These are phyloP conservation scores for Guillardia theta DNA, from an alignment of 78 protist genomes.

Conservation along the genomic window DNA sequence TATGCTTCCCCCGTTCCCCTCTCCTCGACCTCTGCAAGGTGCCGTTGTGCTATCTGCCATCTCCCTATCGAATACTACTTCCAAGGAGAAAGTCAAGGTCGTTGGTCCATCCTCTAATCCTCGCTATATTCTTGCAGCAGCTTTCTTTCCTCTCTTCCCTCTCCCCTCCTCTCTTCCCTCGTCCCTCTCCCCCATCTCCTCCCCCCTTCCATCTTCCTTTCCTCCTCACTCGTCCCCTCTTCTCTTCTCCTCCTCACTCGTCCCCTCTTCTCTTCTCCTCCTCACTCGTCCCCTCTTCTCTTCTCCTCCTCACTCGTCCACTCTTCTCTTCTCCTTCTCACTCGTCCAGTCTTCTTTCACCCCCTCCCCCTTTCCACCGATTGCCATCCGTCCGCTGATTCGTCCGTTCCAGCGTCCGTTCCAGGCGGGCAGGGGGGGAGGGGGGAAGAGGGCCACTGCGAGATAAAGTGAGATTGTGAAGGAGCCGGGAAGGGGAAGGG, in stretches of 20 bases:
- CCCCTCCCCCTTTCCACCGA: neutral
- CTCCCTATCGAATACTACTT: no score
- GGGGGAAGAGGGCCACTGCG: no score
- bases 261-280: neutral
- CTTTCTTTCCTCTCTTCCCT: neutral
- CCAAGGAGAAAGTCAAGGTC: no score
- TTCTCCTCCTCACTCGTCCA: neutral
- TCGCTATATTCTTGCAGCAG: no score
- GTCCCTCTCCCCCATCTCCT: neutral
- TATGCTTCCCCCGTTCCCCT: no score
- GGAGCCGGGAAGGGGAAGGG: no score
- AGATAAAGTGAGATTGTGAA: no score
- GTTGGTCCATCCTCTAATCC: no score
- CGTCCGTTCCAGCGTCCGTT: neutral
- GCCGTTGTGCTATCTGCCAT: no score
- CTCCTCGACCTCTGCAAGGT: no score
- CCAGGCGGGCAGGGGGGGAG: neutral
- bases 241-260: neutral
- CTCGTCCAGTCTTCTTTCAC: neutral
- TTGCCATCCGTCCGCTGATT: neutral
- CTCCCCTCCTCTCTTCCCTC: neutral
- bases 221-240: neutral
- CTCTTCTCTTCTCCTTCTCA: neutral
- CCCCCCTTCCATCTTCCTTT: neutral
- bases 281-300: neutral